Evolutionary conservation across 1,284 basidiomycete genomes (phyloP), one percentile per base, ranked within the genome.

Genomic region (Erythrobasidium hasegawianum): DNA sequence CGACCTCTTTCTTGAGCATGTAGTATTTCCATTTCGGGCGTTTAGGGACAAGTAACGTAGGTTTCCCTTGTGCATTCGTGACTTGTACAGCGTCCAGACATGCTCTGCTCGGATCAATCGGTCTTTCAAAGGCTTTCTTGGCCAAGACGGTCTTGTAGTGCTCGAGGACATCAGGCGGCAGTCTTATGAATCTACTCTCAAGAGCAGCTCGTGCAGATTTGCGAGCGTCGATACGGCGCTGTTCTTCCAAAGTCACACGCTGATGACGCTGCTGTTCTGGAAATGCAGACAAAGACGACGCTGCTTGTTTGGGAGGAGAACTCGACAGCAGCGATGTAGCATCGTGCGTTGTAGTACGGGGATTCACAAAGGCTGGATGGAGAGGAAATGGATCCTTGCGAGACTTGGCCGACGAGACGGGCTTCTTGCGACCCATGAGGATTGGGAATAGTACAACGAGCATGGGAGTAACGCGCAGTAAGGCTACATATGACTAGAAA

Each of bases 11-110:
- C 33, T 72, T 72, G 1, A 65, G 64, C 67, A 59, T 62, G 18
- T 53, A 59, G 58, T 71, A 72, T 22, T 83, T 81, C 87, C 90
- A 94, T 76, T 87, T 90, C 2, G 91, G 91, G 68, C 90, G 76
- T 67, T 79, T 82, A 5, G 88, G 88, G 72, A 85, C 88, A 45
- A 80, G 80, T 76, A 79, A 72, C 52, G 60, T 40, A 60, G 57
- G 14, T 47, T 55, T 26, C 57, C 22, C 18, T 20, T 60, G 26
- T 27, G 10, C 57, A 33, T 22, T 47, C 22, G 29, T 7, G 4
- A 7, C n/a, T 5, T 16, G 4, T 8, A 4, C 16, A 5, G 14
- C 4, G 27, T 27, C 29, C 64, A 59, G 43, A 16, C 33, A 24
- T 2, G 50, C 64, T 26, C 16, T 29, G 20, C 22, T 38, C n/a